Evolutionary conservation across 371 early-diverging fungal species (phyloP).

Genomic region (Funneliformis caledonium): DNA sequence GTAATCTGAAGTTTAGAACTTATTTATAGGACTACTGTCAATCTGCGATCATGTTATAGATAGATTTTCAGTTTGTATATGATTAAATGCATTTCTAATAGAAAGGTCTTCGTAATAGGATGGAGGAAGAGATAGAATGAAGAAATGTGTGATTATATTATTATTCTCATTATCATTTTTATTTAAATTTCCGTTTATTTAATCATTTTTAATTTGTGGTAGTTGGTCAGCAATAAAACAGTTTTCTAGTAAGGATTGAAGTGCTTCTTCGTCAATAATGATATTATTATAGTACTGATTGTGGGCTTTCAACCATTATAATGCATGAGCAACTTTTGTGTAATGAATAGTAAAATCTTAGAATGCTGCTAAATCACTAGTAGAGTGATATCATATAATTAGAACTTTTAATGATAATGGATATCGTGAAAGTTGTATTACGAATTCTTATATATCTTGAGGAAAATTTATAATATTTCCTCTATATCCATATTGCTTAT

Average conservation of each 20-base stretch:
- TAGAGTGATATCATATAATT: not conserved
- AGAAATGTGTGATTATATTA: not conserved
- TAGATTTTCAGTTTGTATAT: not conserved
- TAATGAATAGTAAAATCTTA: not conserved
- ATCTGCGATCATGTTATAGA: not conserved
- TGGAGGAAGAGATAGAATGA: not conserved
- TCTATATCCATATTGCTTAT: not conserved
- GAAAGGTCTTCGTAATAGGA: not conserved
- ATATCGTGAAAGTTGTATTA: not conserved
- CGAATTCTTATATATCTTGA: constrained; percentile 3
- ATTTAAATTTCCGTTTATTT: too few species aligned
- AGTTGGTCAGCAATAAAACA: too few species aligned
- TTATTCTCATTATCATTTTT: not conserved
- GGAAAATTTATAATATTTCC: too few species aligned
- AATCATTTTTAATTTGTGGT: too few species aligned
- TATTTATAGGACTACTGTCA: not conserved
- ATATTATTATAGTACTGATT: too few species aligned
- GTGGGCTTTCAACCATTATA: too few species aligned
- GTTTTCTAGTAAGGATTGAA: too few species aligned
- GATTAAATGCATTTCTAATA: too few species aligned
- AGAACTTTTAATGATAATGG: not conserved
- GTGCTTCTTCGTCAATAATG: too few species aligned
- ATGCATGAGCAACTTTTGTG: constrained; percentile 20
- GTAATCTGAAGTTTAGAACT: constrained; percentile 10
- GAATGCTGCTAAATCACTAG: too few species aligned